Conservation (phyloP, 495 filamentous ascomycete species). For the Penicillium silybi region DNA sequence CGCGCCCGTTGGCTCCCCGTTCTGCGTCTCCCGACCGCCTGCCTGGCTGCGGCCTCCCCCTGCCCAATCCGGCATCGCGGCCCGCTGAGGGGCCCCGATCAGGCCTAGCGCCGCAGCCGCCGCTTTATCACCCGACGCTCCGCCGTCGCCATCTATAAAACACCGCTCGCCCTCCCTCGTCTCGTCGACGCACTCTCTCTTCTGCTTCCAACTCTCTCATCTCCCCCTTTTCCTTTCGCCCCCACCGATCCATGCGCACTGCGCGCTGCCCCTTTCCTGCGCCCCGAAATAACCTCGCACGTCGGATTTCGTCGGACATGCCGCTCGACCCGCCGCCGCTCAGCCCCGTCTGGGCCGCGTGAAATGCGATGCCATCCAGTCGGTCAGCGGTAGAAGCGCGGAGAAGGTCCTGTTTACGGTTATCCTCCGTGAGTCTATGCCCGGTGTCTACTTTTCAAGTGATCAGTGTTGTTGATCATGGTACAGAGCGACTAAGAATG, state of each 20-base stretch:
- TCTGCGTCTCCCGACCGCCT: slow-evolving; percentile 11
- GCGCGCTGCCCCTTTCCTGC: slow-evolving; percentile 8
- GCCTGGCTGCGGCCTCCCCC: slow-evolving; percentile 3
- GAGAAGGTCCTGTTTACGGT: not conserved
- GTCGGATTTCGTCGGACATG: slow-evolving; percentile 11
- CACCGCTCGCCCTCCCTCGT: slow-evolving; percentile 2
- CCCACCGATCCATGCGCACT: slow-evolving; percentile 1
- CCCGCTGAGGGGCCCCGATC: not conserved
- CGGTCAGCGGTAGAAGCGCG: not conserved
- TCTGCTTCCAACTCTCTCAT: not conserved
- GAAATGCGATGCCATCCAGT: not conserved
- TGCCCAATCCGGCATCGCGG: slow-evolving; percentile 6
- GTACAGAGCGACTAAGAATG: not conserved
- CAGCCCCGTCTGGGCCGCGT: too few relatives aligned
- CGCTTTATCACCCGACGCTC: slow-evolving; percentile 3
- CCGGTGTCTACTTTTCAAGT: not conserved
- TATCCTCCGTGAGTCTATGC: not conserved
- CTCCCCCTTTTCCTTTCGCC: slow-evolving; percentile 6
- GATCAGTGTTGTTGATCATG: not conserved
- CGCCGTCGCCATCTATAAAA: slow-evolving; percentile 11
- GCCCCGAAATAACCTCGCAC: too few relatives aligned
- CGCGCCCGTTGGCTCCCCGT: slow-evolving; percentile 5
- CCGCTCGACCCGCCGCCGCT: not conserved
- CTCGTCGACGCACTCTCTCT: slow-evolving; percentile 9
- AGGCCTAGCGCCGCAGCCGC: slow-evolving; percentile 6